Base-by-base conservation (phyloP, 2,329 filamentous ascomycete species). In the Ophiostoma triangulosporum region DNA sequence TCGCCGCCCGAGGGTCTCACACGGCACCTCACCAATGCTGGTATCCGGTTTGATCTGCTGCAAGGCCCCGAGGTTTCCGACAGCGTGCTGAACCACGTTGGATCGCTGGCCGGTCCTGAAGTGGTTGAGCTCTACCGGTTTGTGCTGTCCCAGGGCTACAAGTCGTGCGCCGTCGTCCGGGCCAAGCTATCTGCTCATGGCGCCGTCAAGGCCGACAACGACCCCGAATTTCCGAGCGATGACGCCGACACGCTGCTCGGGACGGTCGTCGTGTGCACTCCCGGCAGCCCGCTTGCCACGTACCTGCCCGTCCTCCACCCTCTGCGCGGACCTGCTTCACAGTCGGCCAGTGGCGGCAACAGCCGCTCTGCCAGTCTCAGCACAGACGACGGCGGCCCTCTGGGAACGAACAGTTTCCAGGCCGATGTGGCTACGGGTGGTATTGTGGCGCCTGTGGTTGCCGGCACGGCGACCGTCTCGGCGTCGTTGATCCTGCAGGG, bases 31-130 rank as follows among this genome's bases (percentile, higher is more conserved):
- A 80, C 87, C 60, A 77, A 79, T 46, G 81, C 84, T 1, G 84
- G 81, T 32, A 80, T 88, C 53, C 82, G 82, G 61, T 95, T 94
- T 62, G 88, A 95, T 61, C 74, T 94, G 36, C 86, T 95, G 17
- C 83, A 88, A 61, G 88, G 87, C 8, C 77, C 83, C 66, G 85
- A 89, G 53, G 88, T 88, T 60, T 78, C 82, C 9, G 83, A 85
- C 11, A 74, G 76, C 3, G 84, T 94, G 32, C 73, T 94, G 20
- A 78, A 80, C 59, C 86, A 91, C 61, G 83, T 93, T 57, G 81
- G 80, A 52, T 77, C 80, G 1, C 81, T 84, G 66, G 82, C 86
- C 38, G 78, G 81, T n/a, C 83, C 86, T 53, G 88, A 89, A 40
- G 77, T 91, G 0, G 74, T 84, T 35, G 87, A 90, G 64, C 80